Conservation (phyloP, 2,329 filamentous ascomycete species). For the Graphilbum ipis-grandicollis region DNA sequence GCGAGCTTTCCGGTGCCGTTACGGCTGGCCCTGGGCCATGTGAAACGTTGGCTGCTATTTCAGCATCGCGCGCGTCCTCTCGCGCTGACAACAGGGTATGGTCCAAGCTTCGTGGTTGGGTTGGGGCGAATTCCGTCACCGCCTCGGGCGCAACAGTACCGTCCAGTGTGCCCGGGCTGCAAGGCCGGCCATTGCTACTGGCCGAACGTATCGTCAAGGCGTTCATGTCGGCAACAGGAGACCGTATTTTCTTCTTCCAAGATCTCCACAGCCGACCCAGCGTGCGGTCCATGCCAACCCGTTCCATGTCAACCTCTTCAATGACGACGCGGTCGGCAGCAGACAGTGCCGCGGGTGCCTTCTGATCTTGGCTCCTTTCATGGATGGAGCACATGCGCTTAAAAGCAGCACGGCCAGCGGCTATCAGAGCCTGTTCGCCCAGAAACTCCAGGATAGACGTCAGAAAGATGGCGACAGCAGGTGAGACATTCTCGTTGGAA, state of each 20-base stretch:
- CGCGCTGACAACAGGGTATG: too few species aligned
- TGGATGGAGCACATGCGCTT: constrained; percentile 43
- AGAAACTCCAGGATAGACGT: constrained; percentile 90
- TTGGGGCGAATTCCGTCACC: constrained; percentile 12
- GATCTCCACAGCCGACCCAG: constrained; percentile 82
- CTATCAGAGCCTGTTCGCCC: constrained; percentile 76
- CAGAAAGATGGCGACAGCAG: constrained; percentile 85
- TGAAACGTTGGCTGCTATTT: too few species aligned
- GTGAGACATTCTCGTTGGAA: constrained; percentile 57
- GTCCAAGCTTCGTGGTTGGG: too few species aligned
- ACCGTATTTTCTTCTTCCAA: constrained; percentile 76
- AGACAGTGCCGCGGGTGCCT: constrained; percentile 15
- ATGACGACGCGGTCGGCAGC: constrained; percentile 57
- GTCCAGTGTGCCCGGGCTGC: constrained; percentile 16
- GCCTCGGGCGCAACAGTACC: constrained; percentile 20
- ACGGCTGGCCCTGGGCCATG: too few species aligned
- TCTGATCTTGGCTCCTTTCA: constrained; percentile 34
- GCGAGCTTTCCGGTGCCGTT: too few species aligned
- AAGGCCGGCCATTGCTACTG: constrained; percentile 17
- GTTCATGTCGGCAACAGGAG: constrained; percentile 32
- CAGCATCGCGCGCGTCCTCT: background rate
- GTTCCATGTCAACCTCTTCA: constrained; percentile 83
- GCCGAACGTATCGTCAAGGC: too few species aligned
- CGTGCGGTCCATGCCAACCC: constrained; percentile 75
- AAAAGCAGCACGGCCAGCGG: constrained; percentile 72